Evolutionary conservation across 495 filamentous ascomycete genomes (phyloP).

Genomic region (Physcia stellaris): DNA sequence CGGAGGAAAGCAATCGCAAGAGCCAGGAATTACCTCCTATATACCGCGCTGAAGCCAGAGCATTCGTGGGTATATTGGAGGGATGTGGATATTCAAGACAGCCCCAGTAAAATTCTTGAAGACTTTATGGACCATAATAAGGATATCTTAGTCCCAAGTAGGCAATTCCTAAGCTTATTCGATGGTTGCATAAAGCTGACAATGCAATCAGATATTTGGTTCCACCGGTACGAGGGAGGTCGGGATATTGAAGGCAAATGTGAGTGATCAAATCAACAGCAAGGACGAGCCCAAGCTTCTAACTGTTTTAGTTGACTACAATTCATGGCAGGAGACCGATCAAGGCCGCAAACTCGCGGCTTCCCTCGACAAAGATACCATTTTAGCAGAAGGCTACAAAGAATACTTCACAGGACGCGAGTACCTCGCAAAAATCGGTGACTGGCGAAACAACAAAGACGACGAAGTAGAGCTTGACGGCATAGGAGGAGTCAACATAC

Average conservation of each 20-base stretch:
- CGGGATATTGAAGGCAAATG: slow-evolving; percentile 88
- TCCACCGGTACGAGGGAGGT: slow-evolving; percentile 77
- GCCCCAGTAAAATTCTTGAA: slow-evolving; percentile 74
- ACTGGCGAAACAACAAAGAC: slow-evolving; percentile 33
- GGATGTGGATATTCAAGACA: slow-evolving; percentile 91
- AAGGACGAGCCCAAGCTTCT: not conserved
- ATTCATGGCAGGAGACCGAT: slow-evolving; percentile 69
- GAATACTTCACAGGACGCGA: slow-evolving; percentile 31
- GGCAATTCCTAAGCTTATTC: slow-evolving; percentile 14
- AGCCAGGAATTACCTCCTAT: slow-evolving; percentile 85
- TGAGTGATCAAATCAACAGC: slow-evolving; percentile 28
- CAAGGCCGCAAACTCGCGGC: slow-evolving; percentile 46
- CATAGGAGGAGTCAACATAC: slow-evolving; percentile 34
- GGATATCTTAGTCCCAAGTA: slow-evolving; percentile 94
- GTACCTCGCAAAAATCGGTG: slow-evolving; percentile 31
- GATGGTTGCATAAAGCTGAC: not conserved
- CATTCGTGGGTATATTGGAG: slow-evolving; percentile 99
- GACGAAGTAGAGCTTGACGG: slow-evolving; percentile 31
- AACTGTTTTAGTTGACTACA: slow-evolving; percentile 55
- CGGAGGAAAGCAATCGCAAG: slow-evolving; percentile 80
- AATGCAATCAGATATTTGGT: slow-evolving; percentile 70
- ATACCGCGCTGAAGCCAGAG: slow-evolving; percentile 71
- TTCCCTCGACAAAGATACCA: slow-evolving; percentile 46
- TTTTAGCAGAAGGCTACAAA: slow-evolving; percentile 53
- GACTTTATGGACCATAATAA: slow-evolving; percentile 89